Base-by-base conservation (phyloP, 345 rosid genomes). In the Cardamine occulta region DNA sequence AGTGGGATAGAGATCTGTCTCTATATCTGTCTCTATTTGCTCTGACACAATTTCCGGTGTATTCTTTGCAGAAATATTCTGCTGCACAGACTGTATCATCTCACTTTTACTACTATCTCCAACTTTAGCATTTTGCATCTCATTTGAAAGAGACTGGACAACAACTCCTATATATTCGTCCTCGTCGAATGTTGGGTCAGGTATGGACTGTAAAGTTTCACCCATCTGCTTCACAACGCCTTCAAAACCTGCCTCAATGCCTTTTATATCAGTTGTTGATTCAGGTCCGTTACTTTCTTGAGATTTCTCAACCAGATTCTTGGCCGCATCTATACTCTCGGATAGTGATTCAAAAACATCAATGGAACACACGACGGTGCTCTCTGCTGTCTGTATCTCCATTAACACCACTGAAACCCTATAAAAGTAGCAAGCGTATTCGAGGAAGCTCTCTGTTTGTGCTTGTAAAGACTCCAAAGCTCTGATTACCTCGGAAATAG, bases 1-100 rank as follows among this genome's bases (percentile, higher is more conserved):
- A 32, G 79, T 53, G 4, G 93, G 73, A 81, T 91, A 89, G 56
- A 93, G 90, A 74, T 93, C 98, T 59, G 88, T 80, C 74, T 86
- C 95, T 21, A 93, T 89, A 74, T 93, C 98, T 55, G 88, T 80
- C 74, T 86, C 96, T 18, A 9, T 29, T 2, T 68, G 54, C 44
- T n/a, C 73, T 59, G 72, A 23, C 34, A 68, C 73, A 55, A 35
- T 24, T 18, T 80, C 79, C 5, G 32, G 75, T 37, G 37, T 29
- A 45, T 74, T 65, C 35, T 66, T 48, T 14, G 15, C 51, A 72
- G 68, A 47, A 24, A 64, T 21, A 31, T 57, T 66, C 45, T 37
- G 57, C 7, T 78, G 62, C 71, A 58, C 79, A 34, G 76, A 59
- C 12, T 63, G 59, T 61, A 18, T 23, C 39, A 45, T 70, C 65